phyloP scores from a whole-genome alignment of 2,329 filamentous ascomycete species.

The Tolypocladium sp. region DNA sequence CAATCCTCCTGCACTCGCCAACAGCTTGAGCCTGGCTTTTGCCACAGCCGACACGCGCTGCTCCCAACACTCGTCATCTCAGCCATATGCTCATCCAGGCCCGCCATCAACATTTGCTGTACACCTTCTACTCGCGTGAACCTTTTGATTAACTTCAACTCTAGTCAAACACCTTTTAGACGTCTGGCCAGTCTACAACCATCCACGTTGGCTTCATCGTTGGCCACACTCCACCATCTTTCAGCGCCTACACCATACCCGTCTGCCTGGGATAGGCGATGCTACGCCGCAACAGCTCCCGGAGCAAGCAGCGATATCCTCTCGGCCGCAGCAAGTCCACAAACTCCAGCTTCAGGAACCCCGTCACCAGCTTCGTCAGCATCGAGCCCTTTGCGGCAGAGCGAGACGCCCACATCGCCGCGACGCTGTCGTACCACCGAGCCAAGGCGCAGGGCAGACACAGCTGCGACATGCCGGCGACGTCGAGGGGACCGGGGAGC shows the following conservation, averaged over 20 bases:
- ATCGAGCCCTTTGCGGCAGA: conserved; percentile 40
- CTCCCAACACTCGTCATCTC: background rate
- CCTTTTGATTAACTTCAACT: conserved; percentile 1
- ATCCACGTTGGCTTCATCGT: background rate
- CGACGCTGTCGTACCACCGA: conserved; percentile 48
- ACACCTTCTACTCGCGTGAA: background rate
- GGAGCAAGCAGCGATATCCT: conserved; percentile 28
- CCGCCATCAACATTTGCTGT: background rate
- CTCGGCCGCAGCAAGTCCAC: conserved; percentile 44
- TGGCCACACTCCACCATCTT: background rate
- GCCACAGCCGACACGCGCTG: background rate
- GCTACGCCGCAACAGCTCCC: conserved; percentile 40
- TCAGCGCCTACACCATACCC: background rate
- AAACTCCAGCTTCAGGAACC: conserved; percentile 30
- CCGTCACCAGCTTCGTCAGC: conserved; percentile 32
- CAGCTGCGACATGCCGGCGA: conserved; percentile 5
- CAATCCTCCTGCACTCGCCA: background rate
- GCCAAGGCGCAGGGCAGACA: conserved; percentile 36
- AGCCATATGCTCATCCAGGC: background rate
- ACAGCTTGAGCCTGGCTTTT: background rate
- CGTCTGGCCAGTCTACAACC: conserved; percentile 1
- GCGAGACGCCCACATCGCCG: conserved; percentile 54
- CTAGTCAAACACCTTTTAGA: conserved; percentile 2
- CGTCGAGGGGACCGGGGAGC: background rate
- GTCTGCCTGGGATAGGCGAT: conserved; percentile 19